A percentile compares a stretch with the other conserved stretches of the same genome.
Evolutionary conservation across 2,329 filamentous ascomycete genomes (phyloP).

Genomic region (Verticillium klebahnii): DNA sequence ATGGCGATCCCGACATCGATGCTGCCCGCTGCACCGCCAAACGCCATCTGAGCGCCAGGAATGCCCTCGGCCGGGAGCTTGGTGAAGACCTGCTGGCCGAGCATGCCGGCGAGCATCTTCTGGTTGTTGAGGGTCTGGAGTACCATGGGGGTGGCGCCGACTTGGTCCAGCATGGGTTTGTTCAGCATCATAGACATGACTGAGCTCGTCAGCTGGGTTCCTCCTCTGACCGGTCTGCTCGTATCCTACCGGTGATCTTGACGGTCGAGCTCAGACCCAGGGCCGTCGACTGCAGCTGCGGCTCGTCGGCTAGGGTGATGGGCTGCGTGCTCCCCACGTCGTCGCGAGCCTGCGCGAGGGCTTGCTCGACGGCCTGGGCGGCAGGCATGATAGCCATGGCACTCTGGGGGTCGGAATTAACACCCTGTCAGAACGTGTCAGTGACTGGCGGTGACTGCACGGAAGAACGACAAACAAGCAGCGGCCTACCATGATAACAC

Average conservation of each 20-base stretch:
- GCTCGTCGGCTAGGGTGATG: slow-evolving; percentile 18
- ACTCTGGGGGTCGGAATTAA: slow-evolving; percentile 4
- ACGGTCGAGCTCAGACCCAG: slow-evolving; percentile 8
- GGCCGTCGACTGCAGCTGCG: slow-evolving; percentile 7
- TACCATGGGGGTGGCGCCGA: slow-evolving; percentile 3
- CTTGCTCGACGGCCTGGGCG: slow-evolving; percentile 4
- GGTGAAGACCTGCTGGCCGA: slow-evolving; percentile 3
- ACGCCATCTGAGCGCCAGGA: slow-evolving; percentile 1
- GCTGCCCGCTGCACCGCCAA: slow-evolving; percentile 3
- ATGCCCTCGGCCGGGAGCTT: slow-evolving; percentile 8
- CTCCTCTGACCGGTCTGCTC: not conserved
- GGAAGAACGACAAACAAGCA: not conserved
- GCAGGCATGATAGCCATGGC: slow-evolving; percentile 1
- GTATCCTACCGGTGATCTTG: slow-evolving; percentile 6
- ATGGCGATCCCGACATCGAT: slow-evolving; percentile 2
- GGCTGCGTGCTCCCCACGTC: slow-evolving; percentile 12
- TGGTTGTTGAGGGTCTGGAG: slow-evolving; percentile 7
- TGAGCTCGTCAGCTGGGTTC: not conserved
- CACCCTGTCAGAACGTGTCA: not conserved
- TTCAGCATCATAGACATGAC: slow-evolving; percentile 11
- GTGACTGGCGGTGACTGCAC: not conserved
- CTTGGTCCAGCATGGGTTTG: slow-evolving; percentile 6
- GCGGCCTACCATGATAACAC: not conserved
- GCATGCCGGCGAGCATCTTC: slow-evolving; percentile 4
- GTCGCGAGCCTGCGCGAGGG: slow-evolving; percentile 7